These are phyloP conservation scores for Malus hybrid DNA, from an alignment of 331 rosid species.

Conservation along the genomic window DNA sequence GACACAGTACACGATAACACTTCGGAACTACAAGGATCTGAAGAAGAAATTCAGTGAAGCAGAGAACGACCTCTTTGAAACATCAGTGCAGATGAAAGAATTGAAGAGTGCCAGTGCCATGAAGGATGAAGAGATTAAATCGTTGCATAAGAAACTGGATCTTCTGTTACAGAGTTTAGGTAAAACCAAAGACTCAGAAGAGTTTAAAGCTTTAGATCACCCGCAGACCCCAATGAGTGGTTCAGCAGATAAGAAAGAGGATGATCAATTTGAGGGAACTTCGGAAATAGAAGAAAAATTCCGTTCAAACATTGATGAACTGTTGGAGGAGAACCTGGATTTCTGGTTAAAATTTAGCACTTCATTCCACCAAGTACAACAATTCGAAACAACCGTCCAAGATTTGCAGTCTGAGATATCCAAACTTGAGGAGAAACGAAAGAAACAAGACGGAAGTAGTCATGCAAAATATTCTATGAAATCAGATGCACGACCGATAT, in stretches of 20 bases:
- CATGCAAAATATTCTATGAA: conserved; percentile 27
- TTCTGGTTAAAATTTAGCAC: conserved; percentile 88
- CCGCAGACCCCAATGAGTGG: background rate
- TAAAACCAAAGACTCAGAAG: conserved; percentile 30
- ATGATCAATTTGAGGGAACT: conserved; percentile 21
- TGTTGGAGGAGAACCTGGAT: conserved; percentile 79
- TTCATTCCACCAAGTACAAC: conserved; percentile 62
- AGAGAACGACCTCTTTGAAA: conserved; percentile 42
- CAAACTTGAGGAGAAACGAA: conserved; percentile 44
- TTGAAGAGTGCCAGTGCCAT: conserved; percentile 47
- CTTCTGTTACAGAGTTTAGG: conserved; percentile 48
- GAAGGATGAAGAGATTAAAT: conserved; percentile 81
- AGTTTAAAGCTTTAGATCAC: conserved; percentile 12
- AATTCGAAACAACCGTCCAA: conserved; percentile 49
- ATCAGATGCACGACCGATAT: conserved; percentile 83
- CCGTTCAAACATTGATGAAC: conserved; percentile 60
- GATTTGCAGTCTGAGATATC: conserved; percentile 54
- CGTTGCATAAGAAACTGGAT: conserved; percentile 56
- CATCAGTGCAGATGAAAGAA: conserved; percentile 50
- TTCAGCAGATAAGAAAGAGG: background rate
- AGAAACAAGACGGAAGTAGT: conserved; percentile 35
- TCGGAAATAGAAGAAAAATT: conserved; percentile 66
- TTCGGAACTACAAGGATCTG: conserved; percentile 71
- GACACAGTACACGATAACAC: conserved; percentile 70
- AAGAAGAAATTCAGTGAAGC: conserved; percentile 61